Evolutionary conservation across 768 basidiomycete species (phyloP).

Genomic region (Paxillus rubicundulus): DNA sequence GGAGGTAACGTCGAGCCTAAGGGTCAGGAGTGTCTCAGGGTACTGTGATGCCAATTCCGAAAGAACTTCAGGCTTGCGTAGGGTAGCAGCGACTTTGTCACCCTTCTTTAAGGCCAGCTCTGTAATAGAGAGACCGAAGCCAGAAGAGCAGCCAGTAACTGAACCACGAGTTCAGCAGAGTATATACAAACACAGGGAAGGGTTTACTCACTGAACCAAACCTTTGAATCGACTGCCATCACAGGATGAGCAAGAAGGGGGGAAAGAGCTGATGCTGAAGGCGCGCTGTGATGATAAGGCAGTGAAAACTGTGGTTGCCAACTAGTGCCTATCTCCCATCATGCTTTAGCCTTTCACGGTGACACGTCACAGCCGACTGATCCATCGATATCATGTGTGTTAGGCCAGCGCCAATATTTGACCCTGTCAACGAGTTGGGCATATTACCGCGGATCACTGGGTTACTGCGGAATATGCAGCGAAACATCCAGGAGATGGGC

Average conservation of each 20-base stretch:
- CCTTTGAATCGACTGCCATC: constrained; percentile 9
- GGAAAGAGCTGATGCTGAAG: too few relatives aligned
- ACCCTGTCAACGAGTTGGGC: too few relatives aligned
- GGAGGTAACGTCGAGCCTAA: constrained; percentile 40
- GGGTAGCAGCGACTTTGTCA: constrained; percentile 42
- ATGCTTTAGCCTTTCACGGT: too few relatives aligned
- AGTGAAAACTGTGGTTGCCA: too few relatives aligned
- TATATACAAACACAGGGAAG: not conserved
- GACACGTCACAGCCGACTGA: too few relatives aligned
- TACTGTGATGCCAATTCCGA: constrained; percentile 25
- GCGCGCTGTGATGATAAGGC: too few relatives aligned
- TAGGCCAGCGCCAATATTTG: too few relatives aligned
- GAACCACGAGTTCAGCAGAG: not conserved
- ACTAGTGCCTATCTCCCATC: too few relatives aligned
- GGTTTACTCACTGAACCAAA: constrained; percentile 21
- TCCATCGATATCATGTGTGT: too few relatives aligned
- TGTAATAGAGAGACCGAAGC: constrained; percentile 36
- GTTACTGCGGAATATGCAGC: too few relatives aligned
- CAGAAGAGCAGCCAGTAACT: constrained; percentile 43
- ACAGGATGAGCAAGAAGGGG: not conserved
- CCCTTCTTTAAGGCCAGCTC: constrained; percentile 34
- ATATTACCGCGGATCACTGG: too few relatives aligned
- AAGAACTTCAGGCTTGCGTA: constrained; percentile 37
- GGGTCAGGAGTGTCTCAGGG: constrained; percentile 32
- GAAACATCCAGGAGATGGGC: too few relatives aligned